Base-by-base conservation (phyloP, 768 basidiomycete species). In the Suillus placidus region DNA sequence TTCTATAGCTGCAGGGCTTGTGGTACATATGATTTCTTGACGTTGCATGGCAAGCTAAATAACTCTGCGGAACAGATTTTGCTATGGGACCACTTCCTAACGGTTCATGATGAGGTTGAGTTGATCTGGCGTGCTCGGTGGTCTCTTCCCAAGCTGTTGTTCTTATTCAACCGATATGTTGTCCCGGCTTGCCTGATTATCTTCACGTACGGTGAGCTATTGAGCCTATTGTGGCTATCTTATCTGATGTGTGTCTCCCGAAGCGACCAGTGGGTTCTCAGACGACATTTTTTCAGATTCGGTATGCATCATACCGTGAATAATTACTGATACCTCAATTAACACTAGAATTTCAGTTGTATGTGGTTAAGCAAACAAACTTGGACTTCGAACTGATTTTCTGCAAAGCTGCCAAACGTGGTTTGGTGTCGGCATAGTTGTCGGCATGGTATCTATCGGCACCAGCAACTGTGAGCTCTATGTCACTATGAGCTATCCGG, bases 401-500 rank as follows among this genome's bases (percentile, higher is more conserved):
- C 34, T 34, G 14, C 63, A 56, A n/a, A 76, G 76, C 8, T 76
- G 75, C 54, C 76, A 73, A 60, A 47, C n/a, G 32, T 74, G 68
- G 71, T 70, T 66, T 40, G 57, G 65, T 12, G 30, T 65, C 23
- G 52, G 51, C 2, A 68, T 75, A n/a, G 60, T 72, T n/a, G 37
- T 81, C 4, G 81, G 80, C 20, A 72, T 78, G 68, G 14, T 79
- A n/a, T 77, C 78, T 32, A 72, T 78, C 23, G 75, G 72, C 6
- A 73, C 73, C 32, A 77, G 76, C 54, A 78, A 81, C 47, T 81
- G 81, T 80, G 58, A 69, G 75, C 1, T 20, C n/a, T 7, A 34
- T 20, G n/a, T 2, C 7, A 37, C 55, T n/a, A 55, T 60, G 54
- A 38, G 9, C 16, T 26, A 23, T 26, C 23, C 16, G 34, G 61